phyloP scores from a whole-genome alignment of 257 asterid species.

The Salvia splendens region DNA sequence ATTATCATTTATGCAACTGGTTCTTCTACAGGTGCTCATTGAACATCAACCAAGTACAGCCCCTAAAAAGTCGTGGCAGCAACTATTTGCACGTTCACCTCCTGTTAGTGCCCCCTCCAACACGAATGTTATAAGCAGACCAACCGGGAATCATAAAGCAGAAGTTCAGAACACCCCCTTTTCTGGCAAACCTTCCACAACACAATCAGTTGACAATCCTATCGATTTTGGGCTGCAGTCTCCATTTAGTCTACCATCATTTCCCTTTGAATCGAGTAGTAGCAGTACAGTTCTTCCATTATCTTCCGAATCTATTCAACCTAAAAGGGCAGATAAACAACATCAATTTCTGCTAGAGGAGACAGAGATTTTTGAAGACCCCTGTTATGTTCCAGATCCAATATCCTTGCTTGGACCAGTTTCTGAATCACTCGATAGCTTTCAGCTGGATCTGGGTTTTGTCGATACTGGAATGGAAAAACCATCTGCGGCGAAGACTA shows the following conservation, averaged over 20 bases:
- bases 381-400: slow-evolving; percentile 93
- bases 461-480: slow-evolving; percentile 55
- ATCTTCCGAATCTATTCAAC: slow-evolving; percentile 54
- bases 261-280: slow-evolving; percentile 45
- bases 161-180: slow-evolving; percentile 56
- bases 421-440: slow-evolving; percentile 90
- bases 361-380: slow-evolving; percentile 85
- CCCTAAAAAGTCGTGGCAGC: slow-evolving; percentile 96
- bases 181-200: slow-evolving; percentile 46
- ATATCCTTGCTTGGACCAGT: slow-evolving; percentile 94
- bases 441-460: slow-evolving; percentile 79
- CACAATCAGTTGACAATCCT: slow-evolving; percentile 63
- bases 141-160: slow-evolving; percentile 54
- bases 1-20: slow-evolving; percentile 20
- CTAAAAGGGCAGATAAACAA: slow-evolving; percentile 58
- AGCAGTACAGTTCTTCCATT: slow-evolving; percentile 46
- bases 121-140: slow-evolving; percentile 66
- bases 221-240: slow-evolving; percentile 64
- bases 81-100: slow-evolving; percentile 79
- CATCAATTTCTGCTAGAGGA: slow-evolving; percentile 74
- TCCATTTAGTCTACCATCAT: slow-evolving; percentile 40
- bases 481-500: slow-evolving; percentile 52
- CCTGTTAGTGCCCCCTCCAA: slow-evolving; percentile 52
- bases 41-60: slow-evolving; percentile 67
- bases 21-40: slow-evolving; percentile 59